A percentile compares a stretch with the other conserved stretches of the same genome.
Conservation (phyloP, 768 basidiomycete genomes). For the Rhodotorula graminis region DNA sequence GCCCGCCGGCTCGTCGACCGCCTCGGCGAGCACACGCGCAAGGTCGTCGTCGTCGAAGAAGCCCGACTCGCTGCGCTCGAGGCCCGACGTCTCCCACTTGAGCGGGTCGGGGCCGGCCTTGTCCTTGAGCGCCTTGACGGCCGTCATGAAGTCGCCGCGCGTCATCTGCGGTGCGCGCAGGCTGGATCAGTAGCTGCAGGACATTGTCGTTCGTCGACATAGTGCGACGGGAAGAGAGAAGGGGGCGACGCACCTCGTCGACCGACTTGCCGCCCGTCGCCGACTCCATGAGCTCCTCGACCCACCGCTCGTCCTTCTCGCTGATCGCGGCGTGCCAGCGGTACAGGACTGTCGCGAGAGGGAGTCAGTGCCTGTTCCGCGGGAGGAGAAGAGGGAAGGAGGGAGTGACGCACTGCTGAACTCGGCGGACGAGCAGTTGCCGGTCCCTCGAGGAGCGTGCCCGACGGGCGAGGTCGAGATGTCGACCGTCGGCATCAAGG, state of each 20-base stretch:
- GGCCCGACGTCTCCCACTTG: conserved; percentile 15
- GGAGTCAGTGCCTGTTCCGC: not conserved
- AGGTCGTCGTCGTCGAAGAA: conserved; percentile 26
- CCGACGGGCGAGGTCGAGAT: conserved; percentile 9
- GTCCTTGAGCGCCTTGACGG: not conserved
- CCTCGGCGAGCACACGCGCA: conserved; percentile 15
- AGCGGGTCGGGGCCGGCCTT: conserved; percentile 1
- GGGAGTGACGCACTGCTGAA: conserved; percentile 12
- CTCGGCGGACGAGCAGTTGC: conserved; percentile 29
- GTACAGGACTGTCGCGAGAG: conserved; percentile 4
- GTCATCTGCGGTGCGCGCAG: conserved; percentile 10
- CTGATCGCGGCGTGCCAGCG: conserved; percentile 47
- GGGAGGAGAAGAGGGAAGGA: no score
- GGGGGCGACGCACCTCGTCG: conserved; percentile 9
- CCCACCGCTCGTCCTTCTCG: conserved; percentile 46
- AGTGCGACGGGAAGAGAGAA: not conserved
- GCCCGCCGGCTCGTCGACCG: conserved; percentile 23
- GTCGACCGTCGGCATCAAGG: conserved; percentile 25
- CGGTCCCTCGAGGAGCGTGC: conserved; percentile 11
- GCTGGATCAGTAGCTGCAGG: no score
- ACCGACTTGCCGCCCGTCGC: conserved; percentile 23
- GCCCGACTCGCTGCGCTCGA: conserved; percentile 11
- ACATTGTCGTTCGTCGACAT: no score
- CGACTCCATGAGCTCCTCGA: conserved; percentile 51
- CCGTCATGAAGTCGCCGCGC: conserved; percentile 1